A percentile compares a stretch with the other conserved stretches of the same genome.
Evolutionary conservation across 2,329 filamentous ascomycete genomes (phyloP).

Genomic region (Talaromyces piceae): DNA sequence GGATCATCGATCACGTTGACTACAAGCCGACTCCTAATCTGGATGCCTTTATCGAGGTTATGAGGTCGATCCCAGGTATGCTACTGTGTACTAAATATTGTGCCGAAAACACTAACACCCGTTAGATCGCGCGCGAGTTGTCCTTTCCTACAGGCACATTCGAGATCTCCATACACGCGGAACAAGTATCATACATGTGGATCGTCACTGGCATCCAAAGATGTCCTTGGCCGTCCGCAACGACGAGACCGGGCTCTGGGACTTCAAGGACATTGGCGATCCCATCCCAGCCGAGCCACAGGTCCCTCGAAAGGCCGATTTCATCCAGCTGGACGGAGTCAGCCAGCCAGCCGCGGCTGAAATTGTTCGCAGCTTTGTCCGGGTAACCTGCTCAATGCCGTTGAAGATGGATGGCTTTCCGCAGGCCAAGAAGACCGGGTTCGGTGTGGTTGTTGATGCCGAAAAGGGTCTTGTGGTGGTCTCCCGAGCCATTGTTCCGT

Average conservation of each 20-base stretch:
- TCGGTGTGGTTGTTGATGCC: constrained; percentile 94
- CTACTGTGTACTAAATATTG: not conserved
- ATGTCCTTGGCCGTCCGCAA: constrained; percentile 91
- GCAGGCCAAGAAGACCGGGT: constrained; percentile 86
- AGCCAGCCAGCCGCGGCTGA: constrained; percentile 86
- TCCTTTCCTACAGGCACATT: constrained; percentile 93
- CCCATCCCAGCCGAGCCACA: constrained; percentile 67
- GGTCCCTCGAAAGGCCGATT: constrained; percentile 71
- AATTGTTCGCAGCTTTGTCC: constrained; percentile 88
- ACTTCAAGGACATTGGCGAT: constrained; percentile 79
- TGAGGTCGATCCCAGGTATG: constrained; percentile 75
- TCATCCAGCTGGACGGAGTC: constrained; percentile 84
- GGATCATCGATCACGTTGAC: constrained; percentile 88
- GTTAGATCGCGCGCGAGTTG: constrained; percentile 64
- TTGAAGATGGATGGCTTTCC: constrained; percentile 98
- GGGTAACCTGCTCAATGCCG: constrained; percentile 86
- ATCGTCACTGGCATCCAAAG: constrained; percentile 91
- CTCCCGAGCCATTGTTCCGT: constrained; percentile 87
- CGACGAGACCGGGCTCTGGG: constrained; percentile 84
- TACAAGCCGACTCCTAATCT: constrained; percentile 86
- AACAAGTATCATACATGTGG: constrained; percentile 84
- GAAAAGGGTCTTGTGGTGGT: constrained; percentile 92
- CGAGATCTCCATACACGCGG: constrained; percentile 90
- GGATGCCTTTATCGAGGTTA: constrained; percentile 80
- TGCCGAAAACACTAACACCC: constrained; percentile 5